Percentiles rank a stretch among this genome's conserved stretches.
Conservation (phyloP, 1,284 basidiomycete species). For the Phlebopus sp. region DNA sequence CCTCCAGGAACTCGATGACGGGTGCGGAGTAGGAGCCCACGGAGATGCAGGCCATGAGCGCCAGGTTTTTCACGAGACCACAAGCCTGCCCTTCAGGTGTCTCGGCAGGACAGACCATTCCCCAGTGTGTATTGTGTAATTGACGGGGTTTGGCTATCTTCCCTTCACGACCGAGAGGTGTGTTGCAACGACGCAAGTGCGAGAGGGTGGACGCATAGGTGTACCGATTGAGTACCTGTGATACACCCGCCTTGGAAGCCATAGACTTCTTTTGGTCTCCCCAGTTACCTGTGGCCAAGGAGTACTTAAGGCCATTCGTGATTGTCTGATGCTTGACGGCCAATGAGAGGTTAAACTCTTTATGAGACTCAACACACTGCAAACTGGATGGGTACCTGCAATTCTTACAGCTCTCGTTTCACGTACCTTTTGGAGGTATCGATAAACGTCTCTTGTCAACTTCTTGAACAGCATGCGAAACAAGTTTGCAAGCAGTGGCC, state of each 20-base stretch:
- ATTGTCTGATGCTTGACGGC: constrained; percentile 97
- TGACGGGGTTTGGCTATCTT: constrained; percentile 99
- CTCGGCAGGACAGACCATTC: constrained; percentile 99
- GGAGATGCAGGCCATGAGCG: constrained; percentile 97
- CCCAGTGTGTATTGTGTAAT: constrained; percentile 99
- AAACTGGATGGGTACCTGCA: constrained; percentile 4
- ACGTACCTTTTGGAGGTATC: constrained; percentile 91
- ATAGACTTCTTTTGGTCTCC: constrained; percentile 99
- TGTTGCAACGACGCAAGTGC: constrained; percentile 97
- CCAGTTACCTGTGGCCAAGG: constrained; percentile 99
- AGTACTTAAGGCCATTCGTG: constrained; percentile 98
- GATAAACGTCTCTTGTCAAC: constrained; percentile 94
- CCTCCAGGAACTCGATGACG: constrained; percentile 97
- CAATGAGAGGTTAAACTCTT: constrained; percentile 89
- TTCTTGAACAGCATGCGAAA: constrained; percentile 99
- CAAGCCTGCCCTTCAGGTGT: constrained; percentile 99
- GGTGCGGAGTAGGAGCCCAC: constrained; percentile 96
- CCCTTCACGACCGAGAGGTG: constrained; percentile 95
- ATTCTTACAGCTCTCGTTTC: background rate
- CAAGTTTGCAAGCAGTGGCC: constrained; percentile 90
- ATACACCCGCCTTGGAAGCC: constrained; percentile 97
- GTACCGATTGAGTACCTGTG: constrained; percentile 97
- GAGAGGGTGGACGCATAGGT: constrained; percentile 98
- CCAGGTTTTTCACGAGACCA: constrained; percentile 97
- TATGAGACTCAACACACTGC: constrained; percentile 95